Evolutionary conservation across 169 alveolate species (phyloP), one percentile per base, ranked within the genome.

Genomic region (Cryptosporidium andersoni): DNA sequence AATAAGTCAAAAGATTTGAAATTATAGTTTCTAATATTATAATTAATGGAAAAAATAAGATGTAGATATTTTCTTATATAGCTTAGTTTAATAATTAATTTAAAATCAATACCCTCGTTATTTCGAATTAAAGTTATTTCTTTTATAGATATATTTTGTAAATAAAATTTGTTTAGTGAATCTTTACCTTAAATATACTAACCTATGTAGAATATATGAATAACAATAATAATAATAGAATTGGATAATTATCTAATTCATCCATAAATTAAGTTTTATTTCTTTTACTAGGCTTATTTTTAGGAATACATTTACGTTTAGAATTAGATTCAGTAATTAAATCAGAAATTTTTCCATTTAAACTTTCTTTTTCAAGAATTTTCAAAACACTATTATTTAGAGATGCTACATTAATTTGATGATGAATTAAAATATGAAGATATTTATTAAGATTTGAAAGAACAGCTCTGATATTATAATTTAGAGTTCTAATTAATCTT

Each of bases 351-450:
- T 64, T 55, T 52, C 47, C 49, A 6, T 34, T 48, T 47, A 58
- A 11, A 34, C 65, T 40, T 42, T 74, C 85, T 16, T 74, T 60
- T 2, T 74, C 74, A 42, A 74, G 66, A 74, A 74, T 45, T 60
- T 74, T 74, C 36, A 74, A 49, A 43, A 74, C 60, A n/a, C 85
- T 68, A 43, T 74, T 74, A 47, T 74, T 74, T 43, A 74, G 4
- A 36, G 85, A 74, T 2, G 60, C 68, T 12, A 74, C 45, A 25
- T 74, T 68, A 66, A 74, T 74, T 55, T 74, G 85, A 47, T 45
- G 16, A 42, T 74, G 55, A 42, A 74, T 55, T 42, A 74, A 49
- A 16, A 45, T 39, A 45, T 74, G 85, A 48, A 74, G 55, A 25
- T 74, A 74, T 3, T 12, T 74, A 25, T 48, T 74, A 12, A 74